These are phyloP conservation scores for Aegilops tauschii DNA, from an alignment of 176 grass and related monocot genomes.

Conservation along the genomic window DNA sequence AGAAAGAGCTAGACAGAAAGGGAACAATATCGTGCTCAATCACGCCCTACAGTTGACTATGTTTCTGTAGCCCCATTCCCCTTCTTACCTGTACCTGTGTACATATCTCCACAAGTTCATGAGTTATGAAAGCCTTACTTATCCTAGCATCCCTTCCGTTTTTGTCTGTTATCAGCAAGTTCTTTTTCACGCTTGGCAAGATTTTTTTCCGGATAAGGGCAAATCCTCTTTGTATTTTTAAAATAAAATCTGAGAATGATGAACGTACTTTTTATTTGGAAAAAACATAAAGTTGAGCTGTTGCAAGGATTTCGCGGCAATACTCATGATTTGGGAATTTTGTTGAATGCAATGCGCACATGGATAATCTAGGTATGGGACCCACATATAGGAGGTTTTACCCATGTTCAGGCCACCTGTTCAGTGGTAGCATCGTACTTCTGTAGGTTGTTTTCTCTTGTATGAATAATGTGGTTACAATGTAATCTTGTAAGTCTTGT, in stretches of 20 bases:
- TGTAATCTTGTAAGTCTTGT: too few species aligned
- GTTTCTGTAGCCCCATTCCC: too few species aligned
- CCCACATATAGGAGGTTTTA: too few species aligned
- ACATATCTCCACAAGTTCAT: slow-evolving; percentile 43
- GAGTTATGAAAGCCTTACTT: slow-evolving; percentile 30
- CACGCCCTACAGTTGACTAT: background rate
- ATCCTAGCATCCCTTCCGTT: background rate
- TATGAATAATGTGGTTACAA: too few species aligned
- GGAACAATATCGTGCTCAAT: slow-evolving; percentile 8
- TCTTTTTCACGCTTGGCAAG: background rate
- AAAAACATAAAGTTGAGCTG: background rate
- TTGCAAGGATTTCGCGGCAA: background rate
- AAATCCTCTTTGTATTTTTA: background rate
- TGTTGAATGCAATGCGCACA: too few species aligned
- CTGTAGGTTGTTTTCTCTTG: too few species aligned
- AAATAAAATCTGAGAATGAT: background rate
- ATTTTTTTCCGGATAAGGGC: background rate
- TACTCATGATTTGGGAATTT: too few species aligned
- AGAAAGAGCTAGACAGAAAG: slow-evolving; percentile 31
- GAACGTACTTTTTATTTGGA: background rate
- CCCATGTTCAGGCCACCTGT: too few species aligned
- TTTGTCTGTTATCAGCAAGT: background rate
- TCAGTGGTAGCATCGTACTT: too few species aligned
- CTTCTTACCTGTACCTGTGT: slow-evolving; percentile 69
- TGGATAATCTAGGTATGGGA: too few species aligned